Percentiles rank a stretch among this genome's conserved stretches.
phyloP scores from a whole-genome alignment of 2,329 filamentous ascomycete species.

The Aspergillus pseudoglaucus region DNA sequence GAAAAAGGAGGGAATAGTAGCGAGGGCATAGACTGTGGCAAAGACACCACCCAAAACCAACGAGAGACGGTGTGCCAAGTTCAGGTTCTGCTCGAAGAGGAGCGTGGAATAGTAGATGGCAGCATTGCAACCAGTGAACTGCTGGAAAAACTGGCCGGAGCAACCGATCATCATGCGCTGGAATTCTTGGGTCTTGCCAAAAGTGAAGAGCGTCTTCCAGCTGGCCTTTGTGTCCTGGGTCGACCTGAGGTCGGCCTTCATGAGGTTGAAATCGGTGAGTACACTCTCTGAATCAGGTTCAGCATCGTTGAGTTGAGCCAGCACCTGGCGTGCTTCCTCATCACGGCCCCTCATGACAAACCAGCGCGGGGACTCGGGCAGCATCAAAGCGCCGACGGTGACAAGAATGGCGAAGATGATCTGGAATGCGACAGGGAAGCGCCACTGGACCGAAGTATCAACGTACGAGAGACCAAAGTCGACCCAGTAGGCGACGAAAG shows the following conservation, averaged over 20 bases:
- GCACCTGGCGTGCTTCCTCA: slow-evolving; percentile 40
- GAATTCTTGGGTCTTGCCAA: slow-evolving; percentile 26
- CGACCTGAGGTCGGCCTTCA: slow-evolving; percentile 41
- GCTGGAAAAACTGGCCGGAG: slow-evolving; percentile 34
- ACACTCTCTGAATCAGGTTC: slow-evolving; percentile 30
- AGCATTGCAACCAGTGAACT: slow-evolving; percentile 42
- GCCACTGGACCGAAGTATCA: slow-evolving; percentile 31
- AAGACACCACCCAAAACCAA: slow-evolving; percentile 23
- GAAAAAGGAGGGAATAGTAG: slow-evolving; percentile 22
- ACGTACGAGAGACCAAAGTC: slow-evolving; percentile 30
- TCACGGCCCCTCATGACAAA: slow-evolving; percentile 47
- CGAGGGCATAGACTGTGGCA: slow-evolving; percentile 22
- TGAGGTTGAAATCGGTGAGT: slow-evolving; percentile 27
- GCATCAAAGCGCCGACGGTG: slow-evolving; percentile 14
- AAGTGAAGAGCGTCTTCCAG: slow-evolving; percentile 22
- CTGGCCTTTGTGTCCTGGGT: slow-evolving; percentile 26
- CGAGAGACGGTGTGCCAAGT: slow-evolving; percentile 13
- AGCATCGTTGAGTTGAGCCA: slow-evolving; percentile 41
- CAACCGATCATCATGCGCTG: slow-evolving; percentile 25
- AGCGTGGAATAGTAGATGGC: slow-evolving; percentile 42
- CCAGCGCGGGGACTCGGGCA: slow-evolving; percentile 52
- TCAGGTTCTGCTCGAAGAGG: slow-evolving; percentile 37
- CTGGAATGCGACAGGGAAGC: slow-evolving; percentile 44
- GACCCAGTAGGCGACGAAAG: slow-evolving; percentile 30
- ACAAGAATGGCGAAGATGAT: slow-evolving; percentile 34